Evolutionary conservation across 176 grass and related monocot genomes (phyloP), one percentile per base, ranked within the genome.

Genomic region (Hyparrhenia diplandra): DNA sequence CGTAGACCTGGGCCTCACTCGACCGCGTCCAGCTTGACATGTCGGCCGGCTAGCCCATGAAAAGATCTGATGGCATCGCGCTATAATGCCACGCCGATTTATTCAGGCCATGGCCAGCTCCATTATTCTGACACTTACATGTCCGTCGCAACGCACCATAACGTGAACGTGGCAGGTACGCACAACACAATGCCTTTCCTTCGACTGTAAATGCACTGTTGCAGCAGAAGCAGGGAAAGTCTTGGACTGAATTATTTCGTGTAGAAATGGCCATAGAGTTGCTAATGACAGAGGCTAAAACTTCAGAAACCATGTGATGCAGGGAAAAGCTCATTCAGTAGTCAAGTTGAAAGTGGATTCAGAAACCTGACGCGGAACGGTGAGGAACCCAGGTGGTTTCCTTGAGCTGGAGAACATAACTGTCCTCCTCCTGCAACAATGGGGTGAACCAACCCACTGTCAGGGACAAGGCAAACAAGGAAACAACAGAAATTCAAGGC

Each of bases 381-480:
- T 95, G 88, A 57, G 88, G 86, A 85, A 91, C 77, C 90, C 92
- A 98, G 42, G 85, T 98, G 10, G 92, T 88, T 60, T 90, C 88
- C 75, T 95, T 98, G 78, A 98, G 80, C 69, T 95, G 93, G 75
- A 93, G 76, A 61, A 76, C 80, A 18, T 93, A 98, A 1, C 83
- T 77, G n/a, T 98, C 96, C 9, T 90, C 96, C 64, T 93, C 92
- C 92, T 93, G 87, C 76, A 77, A 46, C 54, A 81, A 25, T 59
- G 10, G 4, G 10, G 4, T 10, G 3, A 27, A 4, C 43, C 21
- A 27, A 4, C 43, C 21, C 30, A 13, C n/a, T 69, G 17, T 81
- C 54, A 81, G 55, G 10, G 54, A 58, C 58, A 20, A 32, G 39
- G 39, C 39, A 41, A 41, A 41, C 39, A 41, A 41, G 39, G 9